These are phyloP conservation scores for Fusarium scirpi DNA, from an alignment of 2,329 filamentous ascomycete genomes.

Conservation along the genomic window DNA sequence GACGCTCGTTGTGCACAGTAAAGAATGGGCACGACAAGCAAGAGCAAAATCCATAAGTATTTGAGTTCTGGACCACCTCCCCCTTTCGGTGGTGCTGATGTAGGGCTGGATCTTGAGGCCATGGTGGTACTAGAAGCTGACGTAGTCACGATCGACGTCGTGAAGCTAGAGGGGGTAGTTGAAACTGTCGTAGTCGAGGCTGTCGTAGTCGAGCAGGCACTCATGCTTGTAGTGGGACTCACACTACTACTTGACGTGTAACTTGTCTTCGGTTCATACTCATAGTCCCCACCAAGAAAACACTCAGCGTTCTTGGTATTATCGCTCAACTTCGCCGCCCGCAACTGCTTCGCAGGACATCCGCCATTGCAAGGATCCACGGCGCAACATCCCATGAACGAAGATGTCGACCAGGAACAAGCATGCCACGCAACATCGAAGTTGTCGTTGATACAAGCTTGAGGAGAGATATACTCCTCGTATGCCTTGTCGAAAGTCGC, in stretches of 20 bases:
- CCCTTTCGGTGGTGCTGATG: neutral
- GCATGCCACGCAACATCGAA: conserved; percentile 50
- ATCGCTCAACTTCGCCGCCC: conserved; percentile 33
- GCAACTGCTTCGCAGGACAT: conserved; percentile 21
- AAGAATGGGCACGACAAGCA: no score
- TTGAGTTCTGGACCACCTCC: neutral
- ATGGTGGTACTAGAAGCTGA: neutral
- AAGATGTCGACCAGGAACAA: conserved; percentile 46
- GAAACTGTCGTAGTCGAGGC: fast-evolving
- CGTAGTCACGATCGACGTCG: neutral
- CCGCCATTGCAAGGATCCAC: conserved; percentile 39
- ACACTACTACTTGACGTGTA: fast-evolving
- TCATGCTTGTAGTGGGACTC: neutral
- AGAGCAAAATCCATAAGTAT: no score
- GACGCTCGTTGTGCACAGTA: no score
- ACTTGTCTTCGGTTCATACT: neutral
- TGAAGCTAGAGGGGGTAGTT: neutral
- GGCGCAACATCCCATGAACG: conserved; percentile 56
- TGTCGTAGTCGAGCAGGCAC: neutral
- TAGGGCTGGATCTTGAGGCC: neutral
- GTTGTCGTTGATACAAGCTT: conserved; percentile 48
- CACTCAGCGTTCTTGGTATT: neutral
- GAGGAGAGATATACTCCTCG: conserved; percentile 47
- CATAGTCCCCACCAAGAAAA: neutral
- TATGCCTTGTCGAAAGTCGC: conserved; percentile 47